Evolutionary conservation across 371 early-diverging fungal species (phyloP).

Genomic region (Circinella minor): DNA sequence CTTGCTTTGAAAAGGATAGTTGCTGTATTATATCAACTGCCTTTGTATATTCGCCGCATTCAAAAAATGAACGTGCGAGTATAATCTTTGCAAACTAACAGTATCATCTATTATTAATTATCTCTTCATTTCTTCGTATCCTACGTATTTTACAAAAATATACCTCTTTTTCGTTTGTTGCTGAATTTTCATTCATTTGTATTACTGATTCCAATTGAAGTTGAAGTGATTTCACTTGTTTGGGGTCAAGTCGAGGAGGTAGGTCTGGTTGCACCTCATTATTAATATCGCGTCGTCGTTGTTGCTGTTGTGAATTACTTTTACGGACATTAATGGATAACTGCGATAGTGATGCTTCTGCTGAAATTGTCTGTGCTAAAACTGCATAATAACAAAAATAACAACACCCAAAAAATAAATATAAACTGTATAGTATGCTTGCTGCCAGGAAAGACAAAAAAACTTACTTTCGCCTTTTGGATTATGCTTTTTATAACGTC

Average conservation of each 20-base stretch:
- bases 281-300: background rate
- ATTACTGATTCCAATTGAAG: constrained; percentile 28
- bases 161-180: constrained; percentile 39
- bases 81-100: constrained; percentile 47
- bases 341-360: constrained; percentile 43
- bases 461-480: constrained; percentile 63
- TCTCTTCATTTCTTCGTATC: constrained; percentile 1
- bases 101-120: background rate
- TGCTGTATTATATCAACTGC: constrained; percentile 36
- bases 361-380: constrained; percentile 50
- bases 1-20: constrained; percentile 33
- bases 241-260: constrained; percentile 27
- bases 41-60: constrained; percentile 36
- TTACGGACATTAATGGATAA: constrained; percentile 7
- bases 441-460: background rate
- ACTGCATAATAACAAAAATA: constrained; percentile 24
- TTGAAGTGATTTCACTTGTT: constrained; percentile 33
- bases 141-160: background rate
- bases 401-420: background rate
- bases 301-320: background rate
- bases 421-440: too few relatives aligned
- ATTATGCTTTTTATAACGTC: constrained; percentile 67
- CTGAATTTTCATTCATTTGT: constrained; percentile 17
- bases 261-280: constrained; percentile 32
- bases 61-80: constrained; percentile 44